Evolutionary conservation across 257 asterid species (phyloP).

Genomic region (Pogostemon cablin): DNA sequence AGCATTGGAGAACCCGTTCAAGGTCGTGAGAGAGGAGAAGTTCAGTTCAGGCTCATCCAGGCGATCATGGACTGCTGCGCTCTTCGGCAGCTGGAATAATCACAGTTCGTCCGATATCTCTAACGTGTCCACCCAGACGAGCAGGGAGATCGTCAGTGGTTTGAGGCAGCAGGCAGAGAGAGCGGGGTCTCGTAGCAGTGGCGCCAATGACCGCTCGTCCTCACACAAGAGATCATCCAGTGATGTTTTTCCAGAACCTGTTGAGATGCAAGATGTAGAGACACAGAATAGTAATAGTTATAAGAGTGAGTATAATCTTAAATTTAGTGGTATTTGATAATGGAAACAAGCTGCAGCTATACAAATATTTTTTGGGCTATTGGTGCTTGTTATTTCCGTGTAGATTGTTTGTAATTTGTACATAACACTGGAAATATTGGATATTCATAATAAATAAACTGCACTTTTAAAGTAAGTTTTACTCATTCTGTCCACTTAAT

Average conservation of each 20-base stretch:
- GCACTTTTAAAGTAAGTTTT: too few relatives aligned
- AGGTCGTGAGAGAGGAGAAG: constrained; percentile 63
- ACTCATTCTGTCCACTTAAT: too few relatives aligned
- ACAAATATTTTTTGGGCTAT: neutral
- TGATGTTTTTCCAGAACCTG: constrained; percentile 64
- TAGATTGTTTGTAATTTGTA: constrained; percentile 23
- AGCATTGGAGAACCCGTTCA: constrained; percentile 75
- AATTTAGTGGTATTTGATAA: too few relatives aligned
- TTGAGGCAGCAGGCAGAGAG: constrained; percentile 53
- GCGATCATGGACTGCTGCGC: constrained; percentile 56
- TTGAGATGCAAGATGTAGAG: constrained; percentile 50
- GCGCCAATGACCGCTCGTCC: constrained; percentile 50
- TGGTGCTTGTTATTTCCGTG: neutral
- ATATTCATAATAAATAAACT: neutral
- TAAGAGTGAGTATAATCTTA: too few relatives aligned
- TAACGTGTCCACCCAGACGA: constrained; percentile 40
- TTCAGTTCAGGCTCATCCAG: constrained; percentile 50
- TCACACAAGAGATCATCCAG: constrained; percentile 62
- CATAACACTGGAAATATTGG: constrained; percentile 8
- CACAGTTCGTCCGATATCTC: constrained; percentile 59
- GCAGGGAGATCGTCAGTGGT: constrained; percentile 45
- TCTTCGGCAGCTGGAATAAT: constrained; percentile 57
- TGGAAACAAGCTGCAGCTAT: too few relatives aligned
- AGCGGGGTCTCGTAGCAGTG: constrained; percentile 62
- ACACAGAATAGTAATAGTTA: constrained; percentile 35